A percentile compares a stretch with the other conserved stretches of the same genome.
Evolutionary conservation across 768 basidiomycete species (phyloP).

Genomic region (Phanerodontia chrysosporium): DNA sequence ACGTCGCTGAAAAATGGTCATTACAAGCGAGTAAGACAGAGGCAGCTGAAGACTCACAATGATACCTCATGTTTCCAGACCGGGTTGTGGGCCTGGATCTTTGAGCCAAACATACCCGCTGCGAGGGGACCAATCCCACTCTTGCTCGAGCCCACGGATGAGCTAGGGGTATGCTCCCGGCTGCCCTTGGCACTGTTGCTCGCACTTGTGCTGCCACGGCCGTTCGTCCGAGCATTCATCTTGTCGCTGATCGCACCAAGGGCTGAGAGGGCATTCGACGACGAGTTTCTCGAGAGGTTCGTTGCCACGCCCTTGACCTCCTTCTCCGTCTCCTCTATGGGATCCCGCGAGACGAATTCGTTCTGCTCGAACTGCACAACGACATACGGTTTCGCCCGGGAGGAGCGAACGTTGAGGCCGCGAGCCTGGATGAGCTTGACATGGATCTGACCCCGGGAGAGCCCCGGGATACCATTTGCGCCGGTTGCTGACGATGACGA

Average conservation of each 20-base stretch:
- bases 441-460: conserved; percentile 75
- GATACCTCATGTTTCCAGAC: conserved; percentile 99
- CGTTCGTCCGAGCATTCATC: conserved; percentile 18
- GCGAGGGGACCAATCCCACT: conserved; percentile 12
- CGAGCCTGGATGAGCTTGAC: conserved; percentile 95
- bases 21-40: conserved; percentile 1
- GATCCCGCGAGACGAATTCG: conserved; percentile 93
- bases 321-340: conserved; percentile 80
- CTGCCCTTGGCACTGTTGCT: conserved; percentile 11
- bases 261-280: conserved; percentile 61
- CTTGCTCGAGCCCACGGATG: conserved; percentile 23
- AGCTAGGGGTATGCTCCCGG: conserved; percentile 22
- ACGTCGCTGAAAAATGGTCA: conserved; percentile 66
- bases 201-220: not conserved
- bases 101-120: conserved; percentile 48
- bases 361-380: conserved; percentile 99
- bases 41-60: conserved; percentile 64
- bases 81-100: conserved; percentile 78
- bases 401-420: conserved; percentile 67
- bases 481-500: conserved; percentile 25
- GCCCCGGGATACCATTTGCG: conserved; percentile 17
- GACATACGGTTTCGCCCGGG: conserved; percentile 77
- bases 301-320: conserved; percentile 82
- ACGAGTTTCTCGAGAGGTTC: conserved; percentile 48
- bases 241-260: conserved; percentile 59